Conservation (phyloP, 495 filamentous ascomycete genomes). For the Penicillium mononematosum region DNA sequence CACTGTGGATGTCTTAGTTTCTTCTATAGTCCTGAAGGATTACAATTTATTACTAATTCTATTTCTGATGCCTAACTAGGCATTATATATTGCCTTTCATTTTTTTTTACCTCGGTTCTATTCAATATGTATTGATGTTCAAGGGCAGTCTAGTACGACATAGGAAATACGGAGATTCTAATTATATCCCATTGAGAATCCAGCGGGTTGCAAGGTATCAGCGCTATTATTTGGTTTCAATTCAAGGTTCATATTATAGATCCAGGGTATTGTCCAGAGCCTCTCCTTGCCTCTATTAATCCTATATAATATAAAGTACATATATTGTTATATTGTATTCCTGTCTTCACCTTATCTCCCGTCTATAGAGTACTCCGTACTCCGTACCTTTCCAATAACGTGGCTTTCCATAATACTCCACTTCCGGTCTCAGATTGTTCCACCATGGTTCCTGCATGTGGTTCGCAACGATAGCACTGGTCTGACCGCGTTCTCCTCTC, state of each 20-base stretch:
- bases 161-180: not conserved
- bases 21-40: not conserved
- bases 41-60: not conserved
- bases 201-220: conserved; percentile 1
- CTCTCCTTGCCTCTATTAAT: not conserved
- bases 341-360: not conserved
- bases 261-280: not conserved
- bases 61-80: too few species aligned
- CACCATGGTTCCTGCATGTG: not conserved
- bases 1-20: not conserved
- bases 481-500: not conserved
- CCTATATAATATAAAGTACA: not conserved
- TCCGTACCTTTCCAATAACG: not conserved
- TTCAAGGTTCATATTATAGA: conserved; percentile 1
- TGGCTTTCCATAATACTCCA: not conserved
- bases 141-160: not conserved
- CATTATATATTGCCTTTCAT: not conserved
- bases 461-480: not conserved
- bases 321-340: not conserved
- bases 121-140: not conserved
- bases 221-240: not conserved
- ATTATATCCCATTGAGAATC: conserved; percentile 3
- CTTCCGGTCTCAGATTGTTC: conserved; percentile 2
- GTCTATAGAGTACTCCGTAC: not conserved
- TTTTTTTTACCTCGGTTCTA: not conserved